phyloP scores from a whole-genome alignment of 345 rosid species.

The Angophora floribunda region DNA sequence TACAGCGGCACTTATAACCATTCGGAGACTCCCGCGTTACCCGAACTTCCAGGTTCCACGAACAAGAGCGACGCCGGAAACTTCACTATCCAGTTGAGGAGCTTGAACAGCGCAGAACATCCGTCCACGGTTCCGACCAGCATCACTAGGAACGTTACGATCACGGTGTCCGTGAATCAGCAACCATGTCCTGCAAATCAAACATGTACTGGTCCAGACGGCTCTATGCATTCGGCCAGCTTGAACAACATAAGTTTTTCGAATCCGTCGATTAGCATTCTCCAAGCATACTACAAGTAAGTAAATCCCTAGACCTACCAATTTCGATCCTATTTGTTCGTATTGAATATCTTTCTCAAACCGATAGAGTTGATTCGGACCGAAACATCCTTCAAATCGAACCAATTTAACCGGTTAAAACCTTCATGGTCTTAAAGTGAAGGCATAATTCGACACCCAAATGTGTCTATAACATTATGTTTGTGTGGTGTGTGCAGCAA shows the following conservation, averaged over 20 bases:
- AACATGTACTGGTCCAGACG: not conserved
- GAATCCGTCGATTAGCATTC: not conserved
- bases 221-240: not conserved
- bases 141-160: not conserved
- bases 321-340: not conserved
- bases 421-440: not conserved
- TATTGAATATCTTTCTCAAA: not conserved
- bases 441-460: not conserved
- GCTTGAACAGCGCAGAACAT: not conserved
- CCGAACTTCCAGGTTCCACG: not conserved
- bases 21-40: not conserved
- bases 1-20: not conserved
- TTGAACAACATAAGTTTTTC: not conserved
- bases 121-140: not conserved
- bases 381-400: not conserved
- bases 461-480: not conserved
- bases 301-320: not conserved
- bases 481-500: not conserved
- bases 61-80: not conserved
- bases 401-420: not conserved
- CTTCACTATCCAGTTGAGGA: not conserved
- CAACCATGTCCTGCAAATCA: not conserved
- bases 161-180: not conserved
- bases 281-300: not conserved
- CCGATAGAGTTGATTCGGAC: not conserved